Percentiles rank a stretch among this genome's conserved stretches.
Conservation (phyloP, 2,329 filamentous ascomycete species). For the Tolypocladium endophyticum region DNA sequence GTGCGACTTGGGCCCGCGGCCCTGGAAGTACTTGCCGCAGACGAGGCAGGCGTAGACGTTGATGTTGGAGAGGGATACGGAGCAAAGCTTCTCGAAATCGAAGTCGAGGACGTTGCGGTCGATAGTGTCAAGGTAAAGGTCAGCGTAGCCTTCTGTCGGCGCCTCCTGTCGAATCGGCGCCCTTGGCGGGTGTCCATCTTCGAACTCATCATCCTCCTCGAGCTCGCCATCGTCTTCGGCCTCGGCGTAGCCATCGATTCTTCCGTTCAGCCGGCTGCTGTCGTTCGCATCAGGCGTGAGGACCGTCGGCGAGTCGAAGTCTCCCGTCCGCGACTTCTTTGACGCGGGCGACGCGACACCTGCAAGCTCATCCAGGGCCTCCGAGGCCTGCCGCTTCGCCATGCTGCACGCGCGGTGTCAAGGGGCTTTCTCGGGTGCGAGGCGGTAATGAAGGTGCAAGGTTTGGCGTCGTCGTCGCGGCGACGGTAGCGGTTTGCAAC, state of each 20-base stretch:
- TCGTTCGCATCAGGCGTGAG: background rate
- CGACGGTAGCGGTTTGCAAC: background rate
- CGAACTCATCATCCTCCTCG: slow-evolving; percentile 26
- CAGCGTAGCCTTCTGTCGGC: slow-evolving; percentile 79
- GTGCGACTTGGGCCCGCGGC: slow-evolving; percentile 84
- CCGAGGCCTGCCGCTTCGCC: slow-evolving; percentile 49
- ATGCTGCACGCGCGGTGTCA: slow-evolving; percentile 10
- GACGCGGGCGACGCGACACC: slow-evolving; percentile 46
- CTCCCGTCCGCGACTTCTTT: slow-evolving; percentile 45
- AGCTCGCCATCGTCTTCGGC: slow-evolving; percentile 12
- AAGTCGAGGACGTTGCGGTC: slow-evolving; percentile 89
- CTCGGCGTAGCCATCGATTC: slow-evolving; percentile 10
- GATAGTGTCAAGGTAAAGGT: slow-evolving; percentile 96
- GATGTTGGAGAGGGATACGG: slow-evolving; percentile 90
- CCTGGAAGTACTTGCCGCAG: slow-evolving; percentile 96
- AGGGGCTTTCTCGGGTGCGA: background rate
- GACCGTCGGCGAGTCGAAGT: slow-evolving; percentile 26
- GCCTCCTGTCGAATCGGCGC: slow-evolving; percentile 60
- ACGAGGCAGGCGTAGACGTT: slow-evolving; percentile 97
- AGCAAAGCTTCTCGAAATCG: slow-evolving; percentile 98
- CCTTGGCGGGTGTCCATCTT: slow-evolving; percentile 23
- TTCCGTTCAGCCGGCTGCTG: background rate
- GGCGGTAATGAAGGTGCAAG: background rate
- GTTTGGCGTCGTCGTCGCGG: background rate
- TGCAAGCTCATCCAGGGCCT: slow-evolving; percentile 46